phyloP scores from a whole-genome alignment of 1,284 basidiomycete species.

The Melampsora americana region DNA sequence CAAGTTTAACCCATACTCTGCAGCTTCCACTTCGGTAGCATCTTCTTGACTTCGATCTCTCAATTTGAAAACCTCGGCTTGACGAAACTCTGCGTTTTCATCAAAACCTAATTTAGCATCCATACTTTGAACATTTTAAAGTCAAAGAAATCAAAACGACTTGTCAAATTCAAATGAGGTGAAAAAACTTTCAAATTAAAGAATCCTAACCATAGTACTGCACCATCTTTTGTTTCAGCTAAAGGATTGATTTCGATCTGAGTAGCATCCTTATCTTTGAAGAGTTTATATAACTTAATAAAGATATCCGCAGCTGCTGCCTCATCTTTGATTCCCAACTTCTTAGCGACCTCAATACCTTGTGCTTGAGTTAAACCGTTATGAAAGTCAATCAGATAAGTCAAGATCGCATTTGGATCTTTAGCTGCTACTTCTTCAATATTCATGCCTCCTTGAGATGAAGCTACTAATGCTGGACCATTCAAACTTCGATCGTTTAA shows the following conservation, averaged over 20 bases:
- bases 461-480: slow-evolving; percentile 88
- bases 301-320: slow-evolving; percentile 86
- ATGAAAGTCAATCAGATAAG: slow-evolving; percentile 83
- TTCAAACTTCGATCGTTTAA: slow-evolving; percentile 90
- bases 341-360: slow-evolving; percentile 76
- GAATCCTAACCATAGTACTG: slow-evolving; percentile 76
- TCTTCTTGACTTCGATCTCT: slow-evolving; percentile 95
- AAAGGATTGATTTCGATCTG: slow-evolving; percentile 99
- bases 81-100: slow-evolving; percentile 98
- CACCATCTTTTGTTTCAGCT: slow-evolving; percentile 89
- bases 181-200: not conserved
- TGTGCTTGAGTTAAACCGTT: slow-evolving; percentile 73
- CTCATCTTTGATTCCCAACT: slow-evolving; percentile 80
- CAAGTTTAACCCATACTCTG: slow-evolving; percentile 83
- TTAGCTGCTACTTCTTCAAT: slow-evolving; percentile 99
- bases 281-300: slow-evolving; percentile 89
- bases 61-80: slow-evolving; percentile 81
- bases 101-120: slow-evolving; percentile 99
- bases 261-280: slow-evolving; percentile 98
- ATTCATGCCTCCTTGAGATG: slow-evolving; percentile 66
- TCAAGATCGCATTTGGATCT: slow-evolving; percentile 91
- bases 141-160: slow-evolving; percentile 36
- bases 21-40: slow-evolving; percentile 82
- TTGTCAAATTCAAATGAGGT: slow-evolving; percentile 33
- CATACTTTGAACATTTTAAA: slow-evolving; percentile 65